These are phyloP conservation scores for Pholiota adiposa DNA, from an alignment of 1,284 basidiomycete species.

Conservation along the genomic window DNA sequence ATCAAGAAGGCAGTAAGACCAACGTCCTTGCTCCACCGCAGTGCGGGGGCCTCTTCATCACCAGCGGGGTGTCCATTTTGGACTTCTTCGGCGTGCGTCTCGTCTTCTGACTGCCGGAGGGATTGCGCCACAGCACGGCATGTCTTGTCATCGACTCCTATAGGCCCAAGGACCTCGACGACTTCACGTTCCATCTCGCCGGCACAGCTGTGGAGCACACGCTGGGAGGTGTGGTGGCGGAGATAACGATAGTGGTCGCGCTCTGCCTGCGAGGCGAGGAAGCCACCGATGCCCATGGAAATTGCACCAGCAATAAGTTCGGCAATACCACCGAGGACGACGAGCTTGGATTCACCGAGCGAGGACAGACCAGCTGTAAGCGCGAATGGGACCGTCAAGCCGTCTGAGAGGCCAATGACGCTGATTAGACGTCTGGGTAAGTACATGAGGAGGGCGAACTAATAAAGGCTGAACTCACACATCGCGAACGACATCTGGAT, in stretches of 20 bases:
- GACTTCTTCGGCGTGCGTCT: not conserved
- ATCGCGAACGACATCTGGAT: conserved; percentile 87
- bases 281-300: conserved; percentile 97
- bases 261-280: conserved; percentile 96
- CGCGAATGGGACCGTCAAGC: conserved; percentile 94
- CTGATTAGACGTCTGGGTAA: conserved; percentile 43
- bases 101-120: conserved; percentile 70
- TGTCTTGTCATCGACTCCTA: conserved; percentile 86
- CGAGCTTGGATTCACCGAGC: conserved; percentile 85
- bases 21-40: conserved; percentile 72
- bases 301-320: conserved; percentile 96
- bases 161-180: conserved; percentile 82
- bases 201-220: conserved; percentile 85
- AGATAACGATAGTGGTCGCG: conserved; percentile 92
- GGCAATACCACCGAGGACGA: conserved; percentile 90
- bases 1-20: conserved; percentile 91
- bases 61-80: conserved; percentile 26
- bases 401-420: conserved; percentile 94
- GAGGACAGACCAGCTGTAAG: conserved; percentile 90
- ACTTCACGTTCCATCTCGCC: conserved; percentile 98
- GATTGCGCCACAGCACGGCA: conserved; percentile 81
- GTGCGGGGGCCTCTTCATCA: conserved; percentile 53
- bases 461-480: conserved; percentile 52
- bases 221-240: conserved; percentile 72
- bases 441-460: not conserved